Base-by-base conservation (phyloP, 768 basidiomycete genomes). In the Lanmaoa pseudosensibilis region DNA sequence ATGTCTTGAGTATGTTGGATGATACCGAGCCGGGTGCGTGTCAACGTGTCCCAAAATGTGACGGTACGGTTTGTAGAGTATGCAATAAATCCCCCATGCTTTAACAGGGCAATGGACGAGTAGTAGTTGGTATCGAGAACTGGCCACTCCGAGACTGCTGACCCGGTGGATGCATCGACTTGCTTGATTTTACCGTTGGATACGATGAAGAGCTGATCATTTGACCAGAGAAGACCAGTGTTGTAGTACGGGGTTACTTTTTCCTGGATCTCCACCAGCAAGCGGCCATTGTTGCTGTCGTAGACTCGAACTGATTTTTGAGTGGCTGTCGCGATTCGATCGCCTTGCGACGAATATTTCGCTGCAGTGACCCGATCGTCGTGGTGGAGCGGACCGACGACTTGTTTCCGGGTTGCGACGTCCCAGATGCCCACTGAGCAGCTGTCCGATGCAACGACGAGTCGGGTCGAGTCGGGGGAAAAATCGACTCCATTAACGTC, bases 221-320 rank as follows among this genome's bases (percentile, higher is more conserved):
- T 36, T 0, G 27, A 48, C 60, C 61, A 62, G 37, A 57, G 34
- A 16, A 57, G 56, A 46, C 43, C 27, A 5, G 10, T 43, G 52
- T 52, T 43, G 38, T 37, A 16, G 0, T 0, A 0, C 12, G 44
- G 25, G 5, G 21, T 19, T 1, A 48, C 56, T 2, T 1, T 1
- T 5, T 19, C 32, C 1, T 5, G 0, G 13, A 50, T 12, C 5
- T 56, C 33, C 16, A 27, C 1, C 8, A 60, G 41, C n/a, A 27
- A 11, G 2, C 4, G 6, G 21, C 52, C 30, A 25, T 50, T 3
- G n/a, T 7, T 1, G 25, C 34, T 43, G 45, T 59, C 38, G 16
- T 30, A 60, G 46, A 60, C 48, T 4, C n/a, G 47, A 21, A 52
- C 37, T 11, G 13, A 23, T 5, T 25, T 7, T 1, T 0, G 0